Base-by-base conservation (phyloP, 1,284 basidiomycete species). In the Apiotrichum brassicae region DNA sequence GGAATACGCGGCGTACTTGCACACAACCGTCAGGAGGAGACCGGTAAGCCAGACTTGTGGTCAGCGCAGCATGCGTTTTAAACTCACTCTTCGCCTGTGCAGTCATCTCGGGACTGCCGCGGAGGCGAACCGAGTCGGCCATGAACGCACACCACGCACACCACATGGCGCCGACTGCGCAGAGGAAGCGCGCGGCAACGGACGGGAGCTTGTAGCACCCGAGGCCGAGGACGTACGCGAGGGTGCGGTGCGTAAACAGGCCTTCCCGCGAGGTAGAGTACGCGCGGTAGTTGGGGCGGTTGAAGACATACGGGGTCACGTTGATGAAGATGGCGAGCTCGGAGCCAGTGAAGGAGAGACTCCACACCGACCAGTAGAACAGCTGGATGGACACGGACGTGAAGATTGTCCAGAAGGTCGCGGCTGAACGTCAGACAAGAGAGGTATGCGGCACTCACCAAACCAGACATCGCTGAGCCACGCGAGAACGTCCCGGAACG, bases 281-380 rank as follows among this genome's bases (percentile, higher is more conserved):
- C 1, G 67, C 65, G 37, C 75, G 72, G 41, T 82, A 48, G 0
- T 74, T 62, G 0, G 73, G 59, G 32, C 80, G 71, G 2, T 76
- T 74, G 16, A 91, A 77, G 5, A 86, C 60, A 18, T 79, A 61
- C 0, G 87, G 86, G 0, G 87, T 81, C 20, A 91, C 76, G 13
- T 82, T 80, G 5, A 79, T 76, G 5, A 88, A 72, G 5, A 88
- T 72, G 0, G 85, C 79, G 6, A 85, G 74, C 65, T 90, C 87
- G 26, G 83, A 81, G 3, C 87, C 86, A n/a, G 85, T 66, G 1
- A 74, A 58, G 7, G 71, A 66, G 18, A 93, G 82, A 62, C 87
- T 80, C 89, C 88, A 93, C 7, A 93, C 83, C 22, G 86, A 89
- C 75, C 88, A 92, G 73, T 92, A 95, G 75, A 94, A 95, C 6